Evolutionary conservation across 495 filamentous ascomycete genomes (phyloP), one percentile per base, ranked within the genome.

Genomic region (Talaromyces liani): DNA sequence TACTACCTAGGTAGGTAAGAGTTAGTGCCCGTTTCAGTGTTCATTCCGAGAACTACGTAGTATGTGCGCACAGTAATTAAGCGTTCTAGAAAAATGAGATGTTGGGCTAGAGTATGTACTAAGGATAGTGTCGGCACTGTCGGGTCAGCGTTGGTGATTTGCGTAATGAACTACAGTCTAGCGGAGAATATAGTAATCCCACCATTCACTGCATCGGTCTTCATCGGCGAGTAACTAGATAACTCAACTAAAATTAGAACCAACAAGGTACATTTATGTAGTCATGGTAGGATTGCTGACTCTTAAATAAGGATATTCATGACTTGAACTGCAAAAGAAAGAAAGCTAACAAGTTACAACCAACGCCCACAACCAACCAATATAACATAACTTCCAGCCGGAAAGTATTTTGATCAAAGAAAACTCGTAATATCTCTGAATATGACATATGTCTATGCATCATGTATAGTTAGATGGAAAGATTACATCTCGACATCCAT

Each of bases 401-500:
- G n/a, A n/a, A 41, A 55, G 22, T 12, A 0, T 55, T 29, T 25
- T 25, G 20, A 25, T 14, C 12, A 55, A 55, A 55, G 51, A 55
- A 55, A 55, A 55, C 22, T 55, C 51, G 51, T 55, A 55, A 55
- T 12, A 12, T 36, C 33, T 12, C 10, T 36, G 33, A 36, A 36
- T 8, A 55, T 20, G 6, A 20, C 45, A 36, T 8, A 55, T 20
- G 6, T 49, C 45, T 49, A 49, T 49, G 41, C 41, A 55, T 55
- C 27, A 55, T 55, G 54, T 27, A 56, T 56, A 56, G 9, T 10
- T 5, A 2, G 22, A 1, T 18, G 16, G n/a, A 59, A 33, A 51
- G 25, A 54, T 62, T 77, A 79, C 68, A 77, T 71, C 33, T 71
- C 74, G 51, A 78, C 66, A 65, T 91, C 80, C 91, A 96, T 96